Evolutionary conservation across 306 rosid species (phyloP), one percentile per base, ranked within the genome.

Genomic region (Glycine tomentella): DNA sequence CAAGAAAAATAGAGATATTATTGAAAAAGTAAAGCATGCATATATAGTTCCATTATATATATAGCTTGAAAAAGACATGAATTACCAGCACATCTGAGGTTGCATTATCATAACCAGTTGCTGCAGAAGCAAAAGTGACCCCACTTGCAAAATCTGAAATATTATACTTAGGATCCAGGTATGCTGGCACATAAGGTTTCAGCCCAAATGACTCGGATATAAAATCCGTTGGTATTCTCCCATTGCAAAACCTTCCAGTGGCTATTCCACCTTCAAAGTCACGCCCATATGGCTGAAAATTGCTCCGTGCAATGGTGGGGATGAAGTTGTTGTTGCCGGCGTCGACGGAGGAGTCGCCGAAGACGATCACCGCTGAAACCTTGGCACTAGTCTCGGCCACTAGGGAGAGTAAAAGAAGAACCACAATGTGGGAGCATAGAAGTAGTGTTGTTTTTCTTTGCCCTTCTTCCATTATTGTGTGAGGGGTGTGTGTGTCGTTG

Each of bases 301-400:
- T 95, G 82, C 99, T 95, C 87, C 97, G 52, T 1, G 95, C 95
- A 53, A 95, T 38, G 2, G 99, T 95, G 0, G 90, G 96, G 3
- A 95, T 95, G 69, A 11, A 89, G 92, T 95, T 93, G 89, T 95
- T 95, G 86, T 95, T 95, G 14, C 99, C 99, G 0, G 99, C 97
- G 5, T 95, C 99, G 0, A 93, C 99, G 0, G 99, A 87, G 2
- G 99, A 95, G 89, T 95, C 99, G 0, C 99, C 99, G 9, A 95
- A 95, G 42, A 95, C 97, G 9, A 95, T 85, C 5, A 93, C 17
- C 0, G 97, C 92, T 4, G 97, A 90, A 52, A 93, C 90, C 42
- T 87, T 88, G 0, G 92, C 90, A 15, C 3, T 77, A 2, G 2
- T 50, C 17, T 48, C n/a, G 5, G 9, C 17, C 7, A 65, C 68